Base-by-base conservation (phyloP, 441 rosid species). In the Macaranga tanarius region DNA sequence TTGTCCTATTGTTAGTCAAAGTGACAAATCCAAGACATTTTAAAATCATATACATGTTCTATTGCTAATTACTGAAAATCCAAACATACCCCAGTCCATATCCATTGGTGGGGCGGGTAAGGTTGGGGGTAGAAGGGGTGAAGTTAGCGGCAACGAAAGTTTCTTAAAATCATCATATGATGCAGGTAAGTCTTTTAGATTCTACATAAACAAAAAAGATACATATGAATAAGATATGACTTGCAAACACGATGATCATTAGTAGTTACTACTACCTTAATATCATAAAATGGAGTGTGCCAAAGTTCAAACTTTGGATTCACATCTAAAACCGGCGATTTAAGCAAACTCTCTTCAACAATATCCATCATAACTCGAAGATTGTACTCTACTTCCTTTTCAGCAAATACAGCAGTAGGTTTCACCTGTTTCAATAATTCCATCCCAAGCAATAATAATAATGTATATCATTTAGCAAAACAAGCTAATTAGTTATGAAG, bases 231-330 rank as follows among this genome's bases (percentile, higher is more conserved):
- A 31, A 31, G 38, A 31, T 61, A 52, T 20, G 55, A 34, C 25
- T 1, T 20, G 45, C 45, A 42, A 42, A 42, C 11, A 42, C 11
- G 61, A 42, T 42, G 71, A 10, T 23, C n/a, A n/a, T n/a, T n/a
- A n/a, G n/a, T n/a, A n/a, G n/a, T n/a, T 52, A 69, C 19, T 31
- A 77, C 73, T 80, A 90, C 97, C 83, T 89, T 83, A 70, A 83
- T 82, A 75, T 86, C 87, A 78, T 86, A 88, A 81, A 94, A 90
- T n/a, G 96, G 95, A 84, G 93, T 84, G 67, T 34, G 84, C 98
- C 97, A 92, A 48, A 71, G 19, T 47, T 79, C 72, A 78, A 84
- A 65, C 60, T 74, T 73, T 2, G 79, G 84, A 67, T 65, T 58
- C 25, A 78, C 80, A 63, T 85, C 85, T 28, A 26, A 22, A 59